Base-by-base conservation (phyloP, 805 yeast genomes). In the Clavispora vitiphila region DNA sequence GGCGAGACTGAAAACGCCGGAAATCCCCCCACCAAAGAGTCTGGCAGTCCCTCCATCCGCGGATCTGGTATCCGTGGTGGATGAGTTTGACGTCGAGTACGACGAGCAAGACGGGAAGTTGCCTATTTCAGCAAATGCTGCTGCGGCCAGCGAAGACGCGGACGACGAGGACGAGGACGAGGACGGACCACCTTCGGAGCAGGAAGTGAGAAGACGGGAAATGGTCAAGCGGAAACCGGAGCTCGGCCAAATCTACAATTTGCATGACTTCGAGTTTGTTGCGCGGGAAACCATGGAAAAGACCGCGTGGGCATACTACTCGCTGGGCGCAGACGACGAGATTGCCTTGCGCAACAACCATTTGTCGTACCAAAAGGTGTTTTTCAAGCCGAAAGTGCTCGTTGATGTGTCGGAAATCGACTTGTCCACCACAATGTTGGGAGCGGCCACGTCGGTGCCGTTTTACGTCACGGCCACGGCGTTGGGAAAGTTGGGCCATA, bases 231-330 rank as follows among this genome's bases (percentile, higher is more conserved):
- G 70, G 43, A 78, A 77, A 62, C 98, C 98, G 2, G 80, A 80
- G 12, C 56, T 91, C 30, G 69, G 77, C 7, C 80, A 78, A 53
- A 74, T 90, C 44, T 78, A 81, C 58, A 91, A 93, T 55, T 54
- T 87, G 45, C 82, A 80, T 53, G 98, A 91, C 61, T 89, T 91
- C 57, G 98, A 91, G 61, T 76, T 77, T 53, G 78, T 91, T 35
- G 97, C 98, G 3, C 74, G 87, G 38, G 76, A 81, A 45, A 83
- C 86, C 25, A 69, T 91, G 72, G 76, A 86, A 23, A 80, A 78
- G 41, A 76, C 61, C 14, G 97, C 93, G 0, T 86, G 97, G 95
- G 93, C 93, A 11, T 91, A 91, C 51, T 71, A 60, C 44, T 62
- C 69, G 1, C 72, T 78, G 7, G 80, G 77, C 5, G 61, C 77